These are phyloP conservation scores for Discostella stelligera DNA, from an alignment of 352 stramenopile genomes.

Conservation along the genomic window DNA sequence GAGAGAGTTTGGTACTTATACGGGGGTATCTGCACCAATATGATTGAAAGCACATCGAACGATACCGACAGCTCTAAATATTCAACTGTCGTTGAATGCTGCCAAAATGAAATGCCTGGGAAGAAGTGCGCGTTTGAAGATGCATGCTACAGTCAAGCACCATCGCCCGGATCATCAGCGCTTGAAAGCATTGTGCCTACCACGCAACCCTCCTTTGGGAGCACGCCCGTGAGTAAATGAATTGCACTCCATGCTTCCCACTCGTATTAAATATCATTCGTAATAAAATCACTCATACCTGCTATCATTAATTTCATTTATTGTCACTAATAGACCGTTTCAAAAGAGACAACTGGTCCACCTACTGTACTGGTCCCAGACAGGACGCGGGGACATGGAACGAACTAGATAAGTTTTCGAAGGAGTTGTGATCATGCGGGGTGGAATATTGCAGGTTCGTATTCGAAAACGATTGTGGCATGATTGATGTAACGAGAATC, in stretches of 20 bases:
- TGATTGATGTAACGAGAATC: too few species aligned
- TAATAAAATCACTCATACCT: not conserved
- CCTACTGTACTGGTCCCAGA: not conserved
- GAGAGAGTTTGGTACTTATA: conserved; percentile 6
- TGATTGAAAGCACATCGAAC: not conserved
- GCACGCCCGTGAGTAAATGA: not conserved
- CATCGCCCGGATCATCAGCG: not conserved
- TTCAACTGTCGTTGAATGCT: conserved; percentile 6
- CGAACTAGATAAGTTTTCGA: not conserved
- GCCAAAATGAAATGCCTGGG: not conserved
- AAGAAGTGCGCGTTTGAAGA: not conserved
- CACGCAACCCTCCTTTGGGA: not conserved
- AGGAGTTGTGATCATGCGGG: not conserved
- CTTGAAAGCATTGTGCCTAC: not conserved
- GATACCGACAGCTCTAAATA: not conserved
- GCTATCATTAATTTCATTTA: not conserved
- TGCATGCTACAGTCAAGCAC: not conserved
- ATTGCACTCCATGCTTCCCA: not conserved
- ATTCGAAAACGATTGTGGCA: too few species aligned
- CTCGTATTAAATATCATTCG: not conserved
- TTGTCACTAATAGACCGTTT: not conserved
- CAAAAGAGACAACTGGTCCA: conserved; percentile 15
- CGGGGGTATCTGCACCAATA: conserved; percentile 7
- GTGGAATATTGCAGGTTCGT: not conserved
- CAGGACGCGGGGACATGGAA: not conserved